phyloP scores from a whole-genome alignment of 768 basidiomycete species.

The Phaeotremella skinneri region DNA sequence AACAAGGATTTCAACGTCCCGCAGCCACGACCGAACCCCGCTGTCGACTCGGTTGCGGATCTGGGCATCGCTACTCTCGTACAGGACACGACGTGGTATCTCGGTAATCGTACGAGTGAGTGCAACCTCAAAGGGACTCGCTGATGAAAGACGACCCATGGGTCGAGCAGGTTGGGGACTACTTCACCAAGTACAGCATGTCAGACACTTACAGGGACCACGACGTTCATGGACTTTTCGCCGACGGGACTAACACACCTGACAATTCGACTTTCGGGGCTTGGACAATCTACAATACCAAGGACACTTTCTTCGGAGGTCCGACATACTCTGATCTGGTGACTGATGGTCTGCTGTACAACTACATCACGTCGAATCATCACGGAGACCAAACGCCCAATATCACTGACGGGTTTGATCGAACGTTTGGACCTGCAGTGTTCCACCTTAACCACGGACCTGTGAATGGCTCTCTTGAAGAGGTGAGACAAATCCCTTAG shows the following conservation, averaged over 20 bases:
- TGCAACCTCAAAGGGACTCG: slow-evolving; percentile 10
- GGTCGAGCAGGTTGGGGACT: slow-evolving; percentile 19
- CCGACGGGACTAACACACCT: slow-evolving; percentile 22
- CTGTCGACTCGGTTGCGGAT: slow-evolving; percentile 9
- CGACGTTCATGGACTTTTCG: slow-evolving; percentile 32
- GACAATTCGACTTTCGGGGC: slow-evolving; percentile 23
- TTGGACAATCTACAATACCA: slow-evolving; percentile 32
- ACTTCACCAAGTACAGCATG: slow-evolving; percentile 40
- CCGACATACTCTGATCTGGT: slow-evolving; percentile 28
- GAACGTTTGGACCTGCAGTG: slow-evolving; percentile 33
- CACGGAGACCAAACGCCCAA: slow-evolving; percentile 24
- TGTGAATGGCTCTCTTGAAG: neutral
- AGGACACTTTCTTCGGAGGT: slow-evolving; percentile 32
- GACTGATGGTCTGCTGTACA: slow-evolving; percentile 33
- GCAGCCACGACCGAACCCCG: slow-evolving; percentile 17
- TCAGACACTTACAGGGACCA: slow-evolving; percentile 24
- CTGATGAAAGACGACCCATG: neutral
- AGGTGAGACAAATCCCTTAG: neutral
- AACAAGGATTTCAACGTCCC: slow-evolving; percentile 23
- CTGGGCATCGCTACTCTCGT: slow-evolving; percentile 7
- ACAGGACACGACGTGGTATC: slow-evolving; percentile 41
- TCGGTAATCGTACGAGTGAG: slow-evolving; percentile 6
- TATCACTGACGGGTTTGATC: slow-evolving; percentile 36
- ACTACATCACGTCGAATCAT: slow-evolving; percentile 32
- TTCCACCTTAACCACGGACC: slow-evolving; percentile 23